Evolutionary conservation across 257 asterid genomes (phyloP).

Genomic region (Ballota nigra): DNA sequence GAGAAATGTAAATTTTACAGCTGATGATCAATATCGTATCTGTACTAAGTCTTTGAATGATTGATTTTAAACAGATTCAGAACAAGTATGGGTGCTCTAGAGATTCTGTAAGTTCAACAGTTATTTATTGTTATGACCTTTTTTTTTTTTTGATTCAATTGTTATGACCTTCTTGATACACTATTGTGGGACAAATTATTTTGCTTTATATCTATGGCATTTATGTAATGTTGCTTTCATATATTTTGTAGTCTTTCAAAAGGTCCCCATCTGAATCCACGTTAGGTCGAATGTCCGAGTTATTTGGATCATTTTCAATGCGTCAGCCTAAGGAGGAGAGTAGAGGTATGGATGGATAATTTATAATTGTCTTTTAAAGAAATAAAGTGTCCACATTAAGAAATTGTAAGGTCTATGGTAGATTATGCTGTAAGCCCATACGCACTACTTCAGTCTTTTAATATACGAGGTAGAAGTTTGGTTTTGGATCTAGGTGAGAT

Average conservation of each 20-base stretch:
- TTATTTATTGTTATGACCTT: neutral
- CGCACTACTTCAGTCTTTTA: neutral
- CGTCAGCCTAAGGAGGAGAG: conserved; percentile 57
- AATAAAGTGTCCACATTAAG: neutral
- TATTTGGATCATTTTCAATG: conserved; percentile 60
- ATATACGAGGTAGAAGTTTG: neutral
- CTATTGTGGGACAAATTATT: neutral
- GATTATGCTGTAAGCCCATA: neutral
- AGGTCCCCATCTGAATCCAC: conserved; percentile 81
- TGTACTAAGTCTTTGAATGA: conserved; percentile 22
- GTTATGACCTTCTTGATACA: conserved; percentile 13
- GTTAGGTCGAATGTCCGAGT: conserved; percentile 53
- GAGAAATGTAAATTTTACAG: neutral
- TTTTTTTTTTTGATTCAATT: too few species aligned
- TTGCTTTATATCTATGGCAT: conserved; percentile 2
- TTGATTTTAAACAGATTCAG: conserved; percentile 53
- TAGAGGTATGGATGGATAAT: conserved; percentile 43
- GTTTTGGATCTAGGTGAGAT: neutral
- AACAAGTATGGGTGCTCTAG: conserved; percentile 67
- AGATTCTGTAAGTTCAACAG: conserved; percentile 51
- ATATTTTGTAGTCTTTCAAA: conserved; percentile 49
- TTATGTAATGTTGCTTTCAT: conserved; percentile 12
- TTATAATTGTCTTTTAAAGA: neutral
- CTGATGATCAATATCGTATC: neutral
- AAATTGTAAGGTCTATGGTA: neutral